Evolutionary conservation across 2,329 filamentous ascomycete species (phyloP).

Genomic region (Colletotrichum tanaceti): DNA sequence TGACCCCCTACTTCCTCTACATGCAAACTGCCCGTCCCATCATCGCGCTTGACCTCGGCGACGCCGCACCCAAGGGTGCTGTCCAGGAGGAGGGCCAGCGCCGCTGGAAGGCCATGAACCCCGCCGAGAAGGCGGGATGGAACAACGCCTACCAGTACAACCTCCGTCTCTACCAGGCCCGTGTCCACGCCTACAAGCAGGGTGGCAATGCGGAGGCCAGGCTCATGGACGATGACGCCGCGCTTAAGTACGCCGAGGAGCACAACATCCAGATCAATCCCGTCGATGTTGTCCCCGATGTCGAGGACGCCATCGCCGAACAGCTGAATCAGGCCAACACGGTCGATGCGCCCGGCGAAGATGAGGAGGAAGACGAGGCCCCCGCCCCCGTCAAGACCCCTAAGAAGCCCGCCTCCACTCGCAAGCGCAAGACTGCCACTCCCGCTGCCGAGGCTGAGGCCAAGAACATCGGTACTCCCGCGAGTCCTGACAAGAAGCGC

Average conservation of each 20-base stretch:
- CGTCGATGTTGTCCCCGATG: conserved; percentile 57
- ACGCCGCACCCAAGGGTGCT: conserved; percentile 83
- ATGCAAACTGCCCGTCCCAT: conserved; percentile 87
- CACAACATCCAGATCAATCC: conserved; percentile 66
- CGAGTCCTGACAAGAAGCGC: conserved; percentile 73
- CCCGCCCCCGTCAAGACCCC: conserved; percentile 65
- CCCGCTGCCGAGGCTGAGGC: conserved; percentile 56
- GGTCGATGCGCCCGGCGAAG: conserved; percentile 54
- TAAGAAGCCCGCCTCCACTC: conserved; percentile 63
- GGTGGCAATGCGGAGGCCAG: conserved; percentile 69
- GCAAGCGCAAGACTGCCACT: conserved; percentile 68
- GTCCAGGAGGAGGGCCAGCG: conserved; percentile 89
- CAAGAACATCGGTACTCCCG: conserved; percentile 56
- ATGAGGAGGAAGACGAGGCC: conserved; percentile 55
- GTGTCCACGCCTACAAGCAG: conserved; percentile 72
- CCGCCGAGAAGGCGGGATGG: conserved; percentile 77
- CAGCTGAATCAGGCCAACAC: conserved; percentile 63
- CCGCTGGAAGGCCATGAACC: conserved; percentile 83
- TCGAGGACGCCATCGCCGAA: conserved; percentile 68
- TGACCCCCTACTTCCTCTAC: conserved; percentile 96
- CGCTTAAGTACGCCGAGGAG: conserved; percentile 69
- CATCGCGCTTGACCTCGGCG: conserved; percentile 81
- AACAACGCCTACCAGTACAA: conserved; percentile 76
- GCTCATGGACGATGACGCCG: conserved; percentile 71
- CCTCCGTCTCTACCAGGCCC: conserved; percentile 72